Percentiles rank a stretch among this genome's conserved stretches.
Evolutionary conservation across 148 eudicot species (phyloP).

Genomic region (Polygonum aviculare): DNA sequence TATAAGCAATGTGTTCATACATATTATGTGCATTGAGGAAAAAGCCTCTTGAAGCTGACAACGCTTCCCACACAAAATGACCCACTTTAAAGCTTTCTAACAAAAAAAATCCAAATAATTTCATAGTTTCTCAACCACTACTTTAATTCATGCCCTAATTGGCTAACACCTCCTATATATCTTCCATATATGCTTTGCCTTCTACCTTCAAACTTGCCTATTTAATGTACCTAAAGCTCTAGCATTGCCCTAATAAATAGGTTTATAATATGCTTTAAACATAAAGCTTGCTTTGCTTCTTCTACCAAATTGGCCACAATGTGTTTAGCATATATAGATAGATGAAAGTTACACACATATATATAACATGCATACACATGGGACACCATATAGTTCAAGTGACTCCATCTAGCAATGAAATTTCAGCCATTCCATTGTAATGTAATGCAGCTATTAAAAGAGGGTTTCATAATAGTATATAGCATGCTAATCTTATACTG

Average conservation of each 20-base stretch:
- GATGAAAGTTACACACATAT: too few relatives aligned
- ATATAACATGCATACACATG: too few relatives aligned
- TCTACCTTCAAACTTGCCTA: not conserved
- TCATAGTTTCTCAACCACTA: not conserved
- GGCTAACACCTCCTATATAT: not conserved
- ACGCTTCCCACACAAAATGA: conserved; percentile 6
- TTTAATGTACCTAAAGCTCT: too few relatives aligned
- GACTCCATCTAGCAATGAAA: too few relatives aligned
- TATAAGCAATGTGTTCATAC: not conserved
- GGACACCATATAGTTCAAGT: too few relatives aligned
- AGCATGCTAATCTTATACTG: too few relatives aligned
- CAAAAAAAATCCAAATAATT: not conserved
- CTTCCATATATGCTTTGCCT: not conserved
- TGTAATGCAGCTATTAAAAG: too few relatives aligned
- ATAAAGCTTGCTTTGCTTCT: not conserved
- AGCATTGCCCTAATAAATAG: too few relatives aligned
- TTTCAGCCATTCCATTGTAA: too few relatives aligned
- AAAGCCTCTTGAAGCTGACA: conserved; percentile 19
- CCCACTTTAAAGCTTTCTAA: not conserved
- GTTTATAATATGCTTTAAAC: too few relatives aligned
- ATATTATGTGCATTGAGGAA: not conserved
- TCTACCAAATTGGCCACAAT: not conserved
- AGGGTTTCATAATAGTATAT: too few relatives aligned
- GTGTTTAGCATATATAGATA: too few relatives aligned
- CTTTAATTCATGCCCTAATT: not conserved